Base-by-base conservation (phyloP, 192 early-diverging fungal genomes). In the Entophlyctis luteolus region DNA sequence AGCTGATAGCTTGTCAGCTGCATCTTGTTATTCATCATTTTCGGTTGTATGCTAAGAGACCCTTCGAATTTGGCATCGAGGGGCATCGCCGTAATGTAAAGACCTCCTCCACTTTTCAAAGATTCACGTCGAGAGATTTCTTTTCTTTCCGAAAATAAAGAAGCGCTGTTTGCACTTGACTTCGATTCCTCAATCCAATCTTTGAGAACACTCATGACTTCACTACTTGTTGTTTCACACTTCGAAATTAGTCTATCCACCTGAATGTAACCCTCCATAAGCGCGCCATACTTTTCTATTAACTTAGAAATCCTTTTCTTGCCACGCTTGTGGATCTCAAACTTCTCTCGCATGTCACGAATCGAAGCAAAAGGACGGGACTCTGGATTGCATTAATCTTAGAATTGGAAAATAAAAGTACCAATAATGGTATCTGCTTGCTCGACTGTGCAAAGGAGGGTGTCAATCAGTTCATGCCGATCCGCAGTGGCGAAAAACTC, bases 1-100 rank as follows among this genome's bases (percentile, higher is more conserved):
- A 96, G 81, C 69, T 96, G 94, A 65, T 96, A 96, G 4, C 75
- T 71, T 57, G 93, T 93, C 32, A 97, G 80, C 14, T 62, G 58
- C 56, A 91, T 87, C 4, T 75, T 76, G 0, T 67, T 60, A 56
- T 78, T 89, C 59, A 93, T 68, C 33, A 79, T 79, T 20, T 49
- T 35, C 0, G 80, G 94, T 57, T 91, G 92, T 28, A 27, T 59
- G 0, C 48, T 67, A 18, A 91, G 67, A 33, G 80, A 86, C 10
- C 78, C 71, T 3, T 81, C 48, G n/a, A n/a, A n/a, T n/a, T n/a
- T n/a, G n/a, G n/a, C n/a, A n/a, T n/a, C n/a, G n/a, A n/a, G n/a
- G 1, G 68, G 45, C n/a, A 66, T 27, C 14, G 28, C n/a, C 4
- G 50, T 66, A 4, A 66, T 37, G 55, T 55, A 52, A 12, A 66